These are phyloP conservation scores for Drechmeria coniospora DNA, from an alignment of 2,329 filamentous ascomycete species.

Conservation along the genomic window DNA sequence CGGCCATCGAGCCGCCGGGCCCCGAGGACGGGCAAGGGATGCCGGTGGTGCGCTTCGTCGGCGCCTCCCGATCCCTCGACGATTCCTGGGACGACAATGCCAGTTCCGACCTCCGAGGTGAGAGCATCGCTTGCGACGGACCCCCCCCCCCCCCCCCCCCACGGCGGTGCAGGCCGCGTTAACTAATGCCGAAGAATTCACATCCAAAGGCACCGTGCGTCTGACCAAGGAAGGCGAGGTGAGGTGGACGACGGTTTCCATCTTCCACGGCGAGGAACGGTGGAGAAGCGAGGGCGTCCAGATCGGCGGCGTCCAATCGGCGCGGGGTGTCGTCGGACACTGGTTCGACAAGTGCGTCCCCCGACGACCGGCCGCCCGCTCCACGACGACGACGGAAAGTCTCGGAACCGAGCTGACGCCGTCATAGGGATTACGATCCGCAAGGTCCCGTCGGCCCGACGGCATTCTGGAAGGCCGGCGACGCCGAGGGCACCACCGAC, in stretches of 20 bases:
- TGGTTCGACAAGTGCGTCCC: constrained; percentile 62
- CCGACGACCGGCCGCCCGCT: no score
- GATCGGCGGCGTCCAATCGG: constrained; percentile 49
- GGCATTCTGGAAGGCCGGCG: constrained; percentile 61
- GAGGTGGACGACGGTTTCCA: constrained; percentile 55
- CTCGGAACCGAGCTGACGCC: background rate
- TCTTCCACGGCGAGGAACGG: constrained; percentile 47
- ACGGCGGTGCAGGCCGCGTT: background rate
- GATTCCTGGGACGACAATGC: constrained; percentile 53
- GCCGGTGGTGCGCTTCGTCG: constrained; percentile 55
- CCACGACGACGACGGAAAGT: no score
- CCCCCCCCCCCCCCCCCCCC: no score
- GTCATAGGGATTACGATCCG: constrained; percentile 42
- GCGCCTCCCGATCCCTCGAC: constrained; percentile 46
- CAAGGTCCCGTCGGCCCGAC: constrained; percentile 61
- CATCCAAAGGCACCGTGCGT: constrained; percentile 39
- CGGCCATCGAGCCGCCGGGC: constrained; percentile 41
- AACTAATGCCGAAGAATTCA: constrained; percentile 10
- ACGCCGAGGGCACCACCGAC: constrained; percentile 19
- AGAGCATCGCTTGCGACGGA: constrained; percentile 10
- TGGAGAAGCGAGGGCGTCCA: constrained; percentile 70
- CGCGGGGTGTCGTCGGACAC: constrained; percentile 53
- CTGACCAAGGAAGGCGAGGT: constrained; percentile 57
- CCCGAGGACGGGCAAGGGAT: constrained; percentile 39
- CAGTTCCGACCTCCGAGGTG: constrained; percentile 50